Conservation (phyloP, 2,329 filamentous ascomycete genomes). For the Monilinia fructicola region DNA sequence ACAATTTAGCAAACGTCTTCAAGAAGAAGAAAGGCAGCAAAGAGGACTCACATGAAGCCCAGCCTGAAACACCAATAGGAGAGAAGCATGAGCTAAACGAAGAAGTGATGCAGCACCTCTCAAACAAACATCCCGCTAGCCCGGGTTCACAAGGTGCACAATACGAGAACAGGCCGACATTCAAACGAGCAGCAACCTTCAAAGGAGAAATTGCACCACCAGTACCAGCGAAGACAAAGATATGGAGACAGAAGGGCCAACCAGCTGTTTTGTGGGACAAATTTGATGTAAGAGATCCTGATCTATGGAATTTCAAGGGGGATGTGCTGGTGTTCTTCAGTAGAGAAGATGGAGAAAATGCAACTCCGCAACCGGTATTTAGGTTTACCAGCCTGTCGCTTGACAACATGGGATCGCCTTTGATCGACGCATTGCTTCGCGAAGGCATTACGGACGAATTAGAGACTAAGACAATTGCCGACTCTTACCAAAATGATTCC, state of each 20-base stretch:
- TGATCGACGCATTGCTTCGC: constrained; percentile 53
- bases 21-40: constrained; percentile 23
- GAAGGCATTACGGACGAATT: constrained; percentile 56
- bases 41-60: constrained; percentile 5
- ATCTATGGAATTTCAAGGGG: constrained; percentile 56
- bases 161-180: background rate
- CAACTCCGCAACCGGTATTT: constrained; percentile 53
- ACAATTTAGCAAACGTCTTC: constrained; percentile 17
- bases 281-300: constrained; percentile 14
- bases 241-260: constrained; percentile 10
- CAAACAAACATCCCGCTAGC: background rate
- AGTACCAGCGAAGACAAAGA: background rate
- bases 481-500: background rate
- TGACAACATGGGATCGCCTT: constrained; percentile 56
- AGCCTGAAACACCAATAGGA: constrained; percentile 6
- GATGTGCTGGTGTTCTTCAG: constrained; percentile 59
- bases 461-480: constrained; percentile 34
- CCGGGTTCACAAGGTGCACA: background rate
- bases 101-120: background rate
- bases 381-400: constrained; percentile 59
- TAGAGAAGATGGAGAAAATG: constrained; percentile 43
- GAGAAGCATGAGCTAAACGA: constrained; percentile 6
- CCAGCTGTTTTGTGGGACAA: constrained; percentile 5
- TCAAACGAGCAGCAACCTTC: background rate
- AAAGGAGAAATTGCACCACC: constrained; percentile 1